Conservation (phyloP, 2,329 filamentous ascomycete species). For the Diaporthe citriasiana region DNA sequence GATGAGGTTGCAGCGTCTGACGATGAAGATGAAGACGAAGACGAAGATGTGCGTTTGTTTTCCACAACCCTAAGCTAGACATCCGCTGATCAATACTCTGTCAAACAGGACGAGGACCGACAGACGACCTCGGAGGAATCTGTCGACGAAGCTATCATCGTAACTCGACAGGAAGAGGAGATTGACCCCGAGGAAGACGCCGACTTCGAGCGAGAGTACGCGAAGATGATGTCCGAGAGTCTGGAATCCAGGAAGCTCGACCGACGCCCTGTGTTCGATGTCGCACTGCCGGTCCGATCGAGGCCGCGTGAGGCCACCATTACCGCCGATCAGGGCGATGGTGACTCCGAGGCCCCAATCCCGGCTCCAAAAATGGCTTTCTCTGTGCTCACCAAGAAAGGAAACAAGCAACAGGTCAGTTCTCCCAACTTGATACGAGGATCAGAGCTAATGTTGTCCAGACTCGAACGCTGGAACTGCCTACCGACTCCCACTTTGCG, state of each 20-base stretch:
- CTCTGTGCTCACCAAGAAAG: slow-evolving; percentile 93
- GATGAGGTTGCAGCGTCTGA: slow-evolving; percentile 68
- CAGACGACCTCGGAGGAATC: slow-evolving; percentile 69
- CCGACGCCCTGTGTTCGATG: slow-evolving; percentile 93
- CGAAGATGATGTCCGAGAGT: slow-evolving; percentile 98
- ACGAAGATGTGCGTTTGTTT: slow-evolving; percentile 64
- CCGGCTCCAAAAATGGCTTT: slow-evolving; percentile 89
- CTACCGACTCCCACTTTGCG: slow-evolving; percentile 92
- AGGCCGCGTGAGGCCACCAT: slow-evolving; percentile 72
- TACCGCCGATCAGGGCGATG: slow-evolving; percentile 55
- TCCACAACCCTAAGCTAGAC: not conserved
- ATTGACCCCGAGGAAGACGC: slow-evolving; percentile 94
- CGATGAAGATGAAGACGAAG: slow-evolving; percentile 69
- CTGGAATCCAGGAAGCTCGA: slow-evolving; percentile 96
- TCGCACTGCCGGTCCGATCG: slow-evolving; percentile 91
- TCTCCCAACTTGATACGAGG: not conserved
- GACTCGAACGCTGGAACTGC: slow-evolving; percentile 92
- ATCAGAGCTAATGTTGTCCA: slow-evolving; percentile 53
- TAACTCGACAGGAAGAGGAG: slow-evolving; percentile 90
- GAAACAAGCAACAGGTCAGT: slow-evolving; percentile 90
- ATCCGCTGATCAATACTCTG: slow-evolving; percentile 42
- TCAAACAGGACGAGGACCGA: slow-evolving; percentile 63
- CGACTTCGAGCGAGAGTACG: slow-evolving; percentile 97
- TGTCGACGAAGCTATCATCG: slow-evolving; percentile 90
- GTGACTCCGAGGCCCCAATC: slow-evolving; percentile 46